Evolutionary conservation across 2,329 filamentous ascomycete species (phyloP), one percentile per base, ranked within the genome.

Genomic region (Trichoderma sp.): DNA sequence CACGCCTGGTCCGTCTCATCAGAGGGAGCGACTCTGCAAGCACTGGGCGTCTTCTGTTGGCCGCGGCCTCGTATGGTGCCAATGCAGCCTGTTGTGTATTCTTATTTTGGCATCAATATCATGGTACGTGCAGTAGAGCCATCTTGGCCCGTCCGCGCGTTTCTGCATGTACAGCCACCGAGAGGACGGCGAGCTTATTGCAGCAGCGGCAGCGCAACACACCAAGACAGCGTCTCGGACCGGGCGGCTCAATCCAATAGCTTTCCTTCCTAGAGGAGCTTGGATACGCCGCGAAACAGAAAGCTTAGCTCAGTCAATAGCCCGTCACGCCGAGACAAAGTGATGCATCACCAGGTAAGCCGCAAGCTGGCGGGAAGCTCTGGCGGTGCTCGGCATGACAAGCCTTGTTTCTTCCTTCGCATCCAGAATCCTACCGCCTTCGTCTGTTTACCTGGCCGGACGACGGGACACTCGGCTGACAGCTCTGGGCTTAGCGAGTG

Each of bases 401-500:
- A 52, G 62, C 54, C 62, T 59, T 59, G 54, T 26, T 51, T 28
- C 45, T 43, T 45, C 28, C 9, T 9, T 34, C 3, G 34, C 34
- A 14, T 39, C 34, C 34, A 39, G 39, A 45, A 57, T 56, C 45
- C 45, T 64, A 21, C 54, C 60, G 43, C 41, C n/a, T n/a, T 34
- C 30, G 7, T 34, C 2, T 34, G 7, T n/a, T 45, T n/a, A 41
- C n/a, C 60, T n/a, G 39, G 39, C 34, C 41, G 50, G 47, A 63
- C 41, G 21, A 30, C 48, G 48, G 59, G 14, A 26, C 19, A 15
- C 54, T 56, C 60, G 60, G 60, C 60, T 56, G 60, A 63, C 51
- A 55, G 51, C 61, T 50, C 21, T 45, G 47, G 52, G 48, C 48
- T 41, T 56, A 43, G 34, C 43, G 39, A 64, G 54, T 64, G 62